Base-by-base conservation (phyloP, 352 stramenopile genomes). In the Globisporangium ultimum region DNA sequence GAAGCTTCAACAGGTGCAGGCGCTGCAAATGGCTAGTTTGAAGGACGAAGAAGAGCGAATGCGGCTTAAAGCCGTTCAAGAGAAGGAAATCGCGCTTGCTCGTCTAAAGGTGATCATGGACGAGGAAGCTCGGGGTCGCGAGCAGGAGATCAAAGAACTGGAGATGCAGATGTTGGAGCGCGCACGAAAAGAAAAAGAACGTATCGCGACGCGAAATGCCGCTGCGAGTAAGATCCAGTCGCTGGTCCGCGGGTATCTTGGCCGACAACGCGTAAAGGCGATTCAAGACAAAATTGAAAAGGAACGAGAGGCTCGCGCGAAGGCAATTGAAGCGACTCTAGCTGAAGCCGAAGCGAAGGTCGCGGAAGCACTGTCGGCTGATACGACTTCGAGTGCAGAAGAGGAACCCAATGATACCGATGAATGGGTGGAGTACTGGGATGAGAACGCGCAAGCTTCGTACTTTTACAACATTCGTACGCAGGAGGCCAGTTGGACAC, bases 401-500 rank as follows among this genome's bases (percentile, higher is more conserved):
- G 60, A 41, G 28, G 13, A 22, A 53, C 17, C 47, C 2, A 45
- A 32, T 8, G 60, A 50, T 22, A 58, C 24, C 24, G 64, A 66
- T 12, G 82, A 95, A 47, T 96, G 88, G 88, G 82, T 94, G 59
- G 84, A 96, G 60, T 95, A 95, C 64, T 95, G 86, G 88, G 88
- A 96, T 63, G 88, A 96, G 40, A 95, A 85, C 48, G 84, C 84
- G 2, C 84, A 93, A 40, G 85, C 88, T 17, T 93, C 78, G 41
- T 96, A 96, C 60, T 96, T 88, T 63, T 96, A 91, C 77, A 95
- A 95, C 59, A 89, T 87, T 32, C 75, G 77, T 8, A 96, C 88
- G 1, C 86, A 96, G 52, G 87, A 95, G 64, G 87, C 85, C 48
- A 93, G 78, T 55, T 96, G 87, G 87, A 93, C 83, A 55, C 76